Evolutionary conservation across 768 basidiomycete genomes (phyloP).

Genomic region (Dentipellis sp.): DNA sequence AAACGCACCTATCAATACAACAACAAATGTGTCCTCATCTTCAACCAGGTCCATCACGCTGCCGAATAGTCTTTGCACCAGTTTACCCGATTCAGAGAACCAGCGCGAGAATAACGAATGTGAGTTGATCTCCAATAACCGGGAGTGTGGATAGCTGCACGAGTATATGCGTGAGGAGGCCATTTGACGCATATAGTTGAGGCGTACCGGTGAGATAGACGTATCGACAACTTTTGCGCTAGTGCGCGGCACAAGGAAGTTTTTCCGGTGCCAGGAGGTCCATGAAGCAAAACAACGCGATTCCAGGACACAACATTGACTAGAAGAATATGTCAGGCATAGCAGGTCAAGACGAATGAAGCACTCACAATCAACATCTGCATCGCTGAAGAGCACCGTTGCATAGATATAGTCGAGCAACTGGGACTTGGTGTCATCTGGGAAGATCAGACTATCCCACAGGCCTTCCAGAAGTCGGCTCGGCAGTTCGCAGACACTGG

Average conservation of each 20-base stretch:
- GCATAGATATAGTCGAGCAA: slow-evolving; percentile 93
- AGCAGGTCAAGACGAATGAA: slow-evolving; percentile 1
- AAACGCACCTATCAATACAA: slow-evolving; percentile 78
- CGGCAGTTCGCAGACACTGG: slow-evolving; percentile 84
- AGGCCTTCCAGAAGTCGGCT: slow-evolving; percentile 78
- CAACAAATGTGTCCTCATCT: slow-evolving; percentile 84
- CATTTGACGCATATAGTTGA: neutral
- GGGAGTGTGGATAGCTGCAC: slow-evolving; percentile 72
- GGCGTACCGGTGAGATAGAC: slow-evolving; percentile 72
- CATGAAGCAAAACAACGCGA: slow-evolving; percentile 87
- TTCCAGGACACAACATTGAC: slow-evolving; percentile 95
- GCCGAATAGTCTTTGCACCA: slow-evolving; percentile 88
- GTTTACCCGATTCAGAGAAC: slow-evolving; percentile 98
- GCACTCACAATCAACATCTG: slow-evolving; percentile 68
- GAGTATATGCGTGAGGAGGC: neutral
- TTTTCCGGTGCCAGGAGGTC: slow-evolving; percentile 97
- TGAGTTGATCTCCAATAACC: slow-evolving; percentile 94
- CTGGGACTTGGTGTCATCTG: slow-evolving; percentile 73
- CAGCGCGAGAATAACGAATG: slow-evolving; percentile 97
- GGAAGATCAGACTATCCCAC: slow-evolving; percentile 89
- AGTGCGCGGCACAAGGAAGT: slow-evolving; percentile 91
- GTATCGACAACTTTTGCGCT: slow-evolving; percentile 90
- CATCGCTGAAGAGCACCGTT: slow-evolving; percentile 87
- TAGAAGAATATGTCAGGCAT: slow-evolving; percentile 20
- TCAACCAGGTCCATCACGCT: slow-evolving; percentile 88